Evolutionary conservation across 2,329 filamentous ascomycete genomes (phyloP), one percentile per base, ranked within the genome.

Genomic region (Alternaria arbusti): DNA sequence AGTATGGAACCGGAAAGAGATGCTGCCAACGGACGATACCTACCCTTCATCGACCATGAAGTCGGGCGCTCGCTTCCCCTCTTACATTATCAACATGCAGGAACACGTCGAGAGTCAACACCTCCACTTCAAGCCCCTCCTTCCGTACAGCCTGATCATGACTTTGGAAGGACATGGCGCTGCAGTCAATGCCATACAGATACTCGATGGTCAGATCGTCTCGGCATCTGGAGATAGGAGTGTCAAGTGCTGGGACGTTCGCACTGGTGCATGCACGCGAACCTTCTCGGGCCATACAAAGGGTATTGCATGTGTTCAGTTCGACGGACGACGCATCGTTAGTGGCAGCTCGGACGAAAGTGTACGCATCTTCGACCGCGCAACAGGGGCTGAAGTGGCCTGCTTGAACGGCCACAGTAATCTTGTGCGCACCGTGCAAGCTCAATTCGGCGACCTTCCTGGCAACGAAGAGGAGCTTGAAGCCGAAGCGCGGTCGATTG

Each of bases 271-370:
- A 46, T 95, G 92, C 78, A 86, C 87, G 47, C 89, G 91, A 72
- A 97, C 92, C 1, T 89, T 97, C 32, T 85, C 92, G 43, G 96
- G 95, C 2, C 96, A 99, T 74, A 89, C 88, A 67, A 99, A 99
- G 78, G 96, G 96, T 30, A 98, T 99, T 72, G 96, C 96, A 3
- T 99, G 96, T 78, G 94, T 99, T 15, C 95, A 99, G 80, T 98
- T 96, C 75, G 96, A 99, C 77, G 94, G 93, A 25, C 89, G 93
- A 54, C 89, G 96, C 20, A 96, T 99, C 66, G 93, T 99, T 55
- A 97, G 93, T 72, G 96, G 96, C 3, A 97, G 94, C 79, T 97
- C 94, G 71, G 96, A 99, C 79, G 94, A 96, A 76, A 94, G 96
- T 44, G 93, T 99, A 30, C 94, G 96, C 70, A 96, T 99, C 20